These are phyloP conservation scores for Aureobasidium sp. DNA, from an alignment of 2,329 filamentous ascomycete genomes.

Conservation along the genomic window DNA sequence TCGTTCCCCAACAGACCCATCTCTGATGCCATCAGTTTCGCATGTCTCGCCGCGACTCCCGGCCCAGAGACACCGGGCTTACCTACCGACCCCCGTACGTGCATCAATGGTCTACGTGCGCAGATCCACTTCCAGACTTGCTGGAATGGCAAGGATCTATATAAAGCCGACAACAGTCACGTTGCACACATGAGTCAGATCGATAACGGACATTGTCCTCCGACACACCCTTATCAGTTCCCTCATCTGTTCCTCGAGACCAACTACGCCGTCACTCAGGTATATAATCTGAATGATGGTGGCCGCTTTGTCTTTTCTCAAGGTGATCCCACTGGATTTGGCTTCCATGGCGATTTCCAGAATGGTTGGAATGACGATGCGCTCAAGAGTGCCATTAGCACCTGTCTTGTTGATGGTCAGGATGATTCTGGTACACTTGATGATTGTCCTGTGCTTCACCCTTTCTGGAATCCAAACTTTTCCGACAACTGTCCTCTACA, in stretches of 20 bases:
- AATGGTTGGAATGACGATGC: conserved; percentile 42
- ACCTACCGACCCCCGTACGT: conserved; percentile 23
- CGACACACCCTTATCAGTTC: conserved; percentile 30
- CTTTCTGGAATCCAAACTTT: conserved; percentile 24
- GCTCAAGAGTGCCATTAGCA: conserved; percentile 33
- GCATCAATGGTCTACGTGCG: conserved; percentile 30
- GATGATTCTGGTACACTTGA: conserved; percentile 27
- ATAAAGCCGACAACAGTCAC: conserved; percentile 35
- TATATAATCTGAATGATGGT: conserved; percentile 29
- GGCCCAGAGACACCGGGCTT: conserved; percentile 26
- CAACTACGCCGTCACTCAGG: conserved; percentile 27
- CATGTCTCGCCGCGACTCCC: conserved; percentile 19
- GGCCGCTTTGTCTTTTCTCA: conserved; percentile 42
- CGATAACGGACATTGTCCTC: conserved; percentile 39
- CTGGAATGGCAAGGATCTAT: conserved; percentile 32
- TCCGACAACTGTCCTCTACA: conserved; percentile 25
- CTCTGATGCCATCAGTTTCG: conserved; percentile 28
- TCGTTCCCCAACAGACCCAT: conserved; percentile 29
- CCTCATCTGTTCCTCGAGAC: conserved; percentile 38
- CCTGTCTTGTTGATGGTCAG: conserved; percentile 28
- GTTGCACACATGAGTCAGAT: conserved; percentile 34
- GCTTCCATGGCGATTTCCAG: conserved; percentile 49
- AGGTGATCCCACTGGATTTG: conserved; percentile 45
- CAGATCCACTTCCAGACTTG: conserved; percentile 34
- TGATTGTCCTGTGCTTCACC: conserved; percentile 29